These are phyloP conservation scores for Penstemon barbatus DNA, from an alignment of 257 asterid genomes.

Conservation along the genomic window DNA sequence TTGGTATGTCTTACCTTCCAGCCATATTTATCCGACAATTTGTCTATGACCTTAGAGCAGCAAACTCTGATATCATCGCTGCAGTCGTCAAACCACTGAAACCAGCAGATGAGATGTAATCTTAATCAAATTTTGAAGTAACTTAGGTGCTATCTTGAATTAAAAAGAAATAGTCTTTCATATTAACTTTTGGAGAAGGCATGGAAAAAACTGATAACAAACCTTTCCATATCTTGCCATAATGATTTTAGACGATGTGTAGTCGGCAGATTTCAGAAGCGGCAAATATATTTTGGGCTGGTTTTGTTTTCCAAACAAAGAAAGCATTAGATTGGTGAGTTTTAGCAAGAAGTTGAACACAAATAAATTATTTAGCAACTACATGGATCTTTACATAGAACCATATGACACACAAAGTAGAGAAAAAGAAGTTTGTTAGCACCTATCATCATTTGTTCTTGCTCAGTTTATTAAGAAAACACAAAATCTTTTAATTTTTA, in stretches of 20 bases:
- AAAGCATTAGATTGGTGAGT: constrained; percentile 1
- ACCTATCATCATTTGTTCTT: neutral
- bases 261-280: constrained; percentile 50
- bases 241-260: constrained; percentile 42
- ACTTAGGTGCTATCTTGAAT: neutral
- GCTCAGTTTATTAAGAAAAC: neutral
- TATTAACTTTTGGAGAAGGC: neutral
- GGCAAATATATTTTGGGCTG: constrained; percentile 73
- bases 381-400: neutral
- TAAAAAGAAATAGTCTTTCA: neutral
- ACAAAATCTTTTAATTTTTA: too few relatives aligned
- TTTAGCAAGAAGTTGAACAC: neutral
- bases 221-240: constrained; percentile 84
- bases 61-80: constrained; percentile 60
- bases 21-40: constrained; percentile 53
- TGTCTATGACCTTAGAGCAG: constrained; percentile 61
- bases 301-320: neutral
- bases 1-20: constrained; percentile 62
- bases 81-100: constrained; percentile 93
- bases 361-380: neutral
- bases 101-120: constrained; percentile 12
- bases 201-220: constrained; percentile 1
- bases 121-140: neutral
- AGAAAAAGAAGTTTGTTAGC: neutral
- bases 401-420: neutral